Conservation (phyloP, 805 yeast species). For the Candida xyloterini region DNA sequence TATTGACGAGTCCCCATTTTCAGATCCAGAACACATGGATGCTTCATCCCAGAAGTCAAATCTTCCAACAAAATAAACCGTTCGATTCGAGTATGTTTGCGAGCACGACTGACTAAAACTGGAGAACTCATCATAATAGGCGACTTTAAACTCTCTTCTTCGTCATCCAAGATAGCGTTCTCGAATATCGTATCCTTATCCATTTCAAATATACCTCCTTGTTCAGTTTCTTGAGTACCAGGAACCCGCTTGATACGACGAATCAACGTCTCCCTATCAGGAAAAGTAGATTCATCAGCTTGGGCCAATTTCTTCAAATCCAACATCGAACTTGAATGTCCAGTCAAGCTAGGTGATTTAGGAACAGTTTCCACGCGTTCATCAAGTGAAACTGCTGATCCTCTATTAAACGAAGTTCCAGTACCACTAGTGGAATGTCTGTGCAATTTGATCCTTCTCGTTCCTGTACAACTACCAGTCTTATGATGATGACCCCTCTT, state of each 20-base stretch:
- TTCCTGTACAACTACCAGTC: constrained; percentile 8
- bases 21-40: constrained; percentile 89
- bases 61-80: constrained; percentile 88
- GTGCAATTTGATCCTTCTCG: constrained; percentile 18
- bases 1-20: constrained; percentile 99
- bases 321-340: constrained; percentile 22
- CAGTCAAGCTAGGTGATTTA: neutral
- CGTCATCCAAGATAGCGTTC: constrained; percentile 18
- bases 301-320: constrained; percentile 22
- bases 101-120: constrained; percentile 4
- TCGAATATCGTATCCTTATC: constrained; percentile 12
- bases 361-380: neutral
- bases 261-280: constrained; percentile 29
- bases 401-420: constrained; percentile 11
- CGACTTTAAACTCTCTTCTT: constrained; percentile 9
- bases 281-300: constrained; percentile 18
- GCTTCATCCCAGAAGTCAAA: constrained; percentile 73
- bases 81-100: constrained; percentile 55
- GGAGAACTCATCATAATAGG: constrained; percentile 3
- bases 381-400: constrained; percentile 4
- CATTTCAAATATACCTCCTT: constrained; percentile 9
- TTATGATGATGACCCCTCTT: constrained; percentile 16
- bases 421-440: constrained; percentile 30
- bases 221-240: neutral
- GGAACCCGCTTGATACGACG: constrained; percentile 38